A percentile compares a stretch with the other conserved stretches of the same genome.
These are phyloP conservation scores for Pistacia vera DNA, from an alignment of 345 rosid genomes.

Conservation along the genomic window DNA sequence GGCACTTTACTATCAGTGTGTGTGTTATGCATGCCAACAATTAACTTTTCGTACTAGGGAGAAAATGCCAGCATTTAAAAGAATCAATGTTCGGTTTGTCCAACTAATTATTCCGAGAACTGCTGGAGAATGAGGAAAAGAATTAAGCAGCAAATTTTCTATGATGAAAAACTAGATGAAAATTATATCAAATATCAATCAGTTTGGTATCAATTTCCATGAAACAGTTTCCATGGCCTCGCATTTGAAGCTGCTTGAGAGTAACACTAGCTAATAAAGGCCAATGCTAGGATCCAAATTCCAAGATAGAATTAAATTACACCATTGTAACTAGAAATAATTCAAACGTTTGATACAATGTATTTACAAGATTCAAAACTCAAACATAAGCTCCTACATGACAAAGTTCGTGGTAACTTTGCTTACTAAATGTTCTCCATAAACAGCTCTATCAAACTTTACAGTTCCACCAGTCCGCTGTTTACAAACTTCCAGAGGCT, in stretches of 20 bases:
- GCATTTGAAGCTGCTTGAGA: not conserved
- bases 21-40: not conserved
- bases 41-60: not conserved
- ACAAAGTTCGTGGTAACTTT: conserved; percentile 73
- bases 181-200: not conserved
- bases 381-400: conserved; percentile 20
- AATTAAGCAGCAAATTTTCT: too few relatives aligned
- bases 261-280: not conserved
- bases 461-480: conserved; percentile 44
- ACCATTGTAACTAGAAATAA: not conserved
- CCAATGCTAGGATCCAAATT: not conserved
- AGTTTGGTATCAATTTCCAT: not conserved
- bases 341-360: not conserved
- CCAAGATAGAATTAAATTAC: not conserved
- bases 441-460: conserved; percentile 60
- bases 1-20: too few relatives aligned
- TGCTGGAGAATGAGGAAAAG: too few relatives aligned
- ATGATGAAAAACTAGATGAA: not conserved
- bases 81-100: too few relatives aligned
- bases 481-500: conserved; percentile 72
- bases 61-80: not conserved
- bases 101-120: too few relatives aligned
- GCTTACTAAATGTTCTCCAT: conserved; percentile 84
- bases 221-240: not conserved
- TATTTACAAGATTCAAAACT: not conserved